Conservation (phyloP, 169 alveolate genomes). For the Pseudocohnilembus persalinus region DNA sequence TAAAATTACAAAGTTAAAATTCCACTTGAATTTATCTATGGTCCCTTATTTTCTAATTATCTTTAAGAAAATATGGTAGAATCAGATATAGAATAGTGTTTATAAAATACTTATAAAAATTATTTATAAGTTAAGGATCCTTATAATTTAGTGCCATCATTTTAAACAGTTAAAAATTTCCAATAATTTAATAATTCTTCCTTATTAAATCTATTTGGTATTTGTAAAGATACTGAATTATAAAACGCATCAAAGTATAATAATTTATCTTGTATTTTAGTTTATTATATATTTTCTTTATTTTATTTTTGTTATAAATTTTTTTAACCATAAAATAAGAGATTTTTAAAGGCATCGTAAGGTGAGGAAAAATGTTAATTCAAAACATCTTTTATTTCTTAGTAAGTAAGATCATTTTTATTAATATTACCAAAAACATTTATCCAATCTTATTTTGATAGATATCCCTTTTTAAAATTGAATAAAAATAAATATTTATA, state of each 20-base stretch:
- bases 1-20: too few relatives aligned
- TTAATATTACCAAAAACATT: slow-evolving; percentile 46
- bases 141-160: too few relatives aligned
- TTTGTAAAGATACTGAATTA: neutral
- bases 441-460: slow-evolving; percentile 67
- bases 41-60: too few relatives aligned
- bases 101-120: too few relatives aligned
- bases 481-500: too few relatives aligned
- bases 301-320: neutral
- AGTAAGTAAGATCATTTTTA: slow-evolving; percentile 38
- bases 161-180: neutral
- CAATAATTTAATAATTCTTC: slow-evolving; percentile 33
- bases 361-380: slow-evolving; percentile 39
- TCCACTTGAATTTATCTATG: too few relatives aligned
- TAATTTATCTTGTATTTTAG: slow-evolving; percentile 15
- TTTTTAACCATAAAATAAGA: neutral
- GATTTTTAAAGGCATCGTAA: slow-evolving; percentile 19
- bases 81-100: too few relatives aligned
- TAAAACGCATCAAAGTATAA: neutral
- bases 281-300: too few relatives aligned
- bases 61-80: too few relatives aligned
- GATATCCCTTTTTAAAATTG: slow-evolving; percentile 52
- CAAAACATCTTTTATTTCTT: slow-evolving; percentile 54
- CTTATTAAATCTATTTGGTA: slow-evolving; percentile 22
- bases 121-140: too few relatives aligned